phyloP scores from a whole-genome alignment of 1,284 basidiomycete genomes.

The Caloboletus firmus region DNA sequence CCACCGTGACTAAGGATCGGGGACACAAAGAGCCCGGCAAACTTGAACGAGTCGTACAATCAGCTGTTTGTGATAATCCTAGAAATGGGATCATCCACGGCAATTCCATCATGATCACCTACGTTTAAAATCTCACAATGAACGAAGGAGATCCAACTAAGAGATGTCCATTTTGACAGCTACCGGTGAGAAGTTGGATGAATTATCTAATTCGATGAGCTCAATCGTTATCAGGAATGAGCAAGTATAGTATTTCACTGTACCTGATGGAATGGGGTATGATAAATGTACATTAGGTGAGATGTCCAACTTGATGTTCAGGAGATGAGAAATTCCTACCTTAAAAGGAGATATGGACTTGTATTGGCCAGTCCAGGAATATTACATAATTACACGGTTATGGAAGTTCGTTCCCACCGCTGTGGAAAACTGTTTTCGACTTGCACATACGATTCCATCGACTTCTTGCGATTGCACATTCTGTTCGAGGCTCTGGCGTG shows the following conservation, averaged over 20 bases:
- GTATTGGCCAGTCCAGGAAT: too few relatives aligned
- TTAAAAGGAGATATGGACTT: not conserved
- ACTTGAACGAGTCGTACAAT: too few relatives aligned
- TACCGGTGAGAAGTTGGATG: too few relatives aligned
- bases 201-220: not conserved
- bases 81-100: too few relatives aligned
- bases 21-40: too few relatives aligned
- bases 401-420: not conserved
- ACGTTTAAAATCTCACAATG: not conserved
- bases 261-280: not conserved
- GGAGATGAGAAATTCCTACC: not conserved
- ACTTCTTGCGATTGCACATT: not conserved
- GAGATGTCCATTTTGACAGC: too few relatives aligned
- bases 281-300: not conserved
- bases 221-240: not conserved
- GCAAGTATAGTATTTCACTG: not conserved
- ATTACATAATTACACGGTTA: not conserved
- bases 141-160: too few relatives aligned
- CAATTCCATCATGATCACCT: not conserved
- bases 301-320: not conserved
- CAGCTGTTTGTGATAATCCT: too few relatives aligned
- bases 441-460: not conserved
- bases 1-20: too few relatives aligned
- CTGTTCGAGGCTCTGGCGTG: not conserved
- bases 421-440: not conserved